Base-by-base conservation (phyloP, 2,329 filamentous ascomycete species). In the Arachnomyces sp. region DNA sequence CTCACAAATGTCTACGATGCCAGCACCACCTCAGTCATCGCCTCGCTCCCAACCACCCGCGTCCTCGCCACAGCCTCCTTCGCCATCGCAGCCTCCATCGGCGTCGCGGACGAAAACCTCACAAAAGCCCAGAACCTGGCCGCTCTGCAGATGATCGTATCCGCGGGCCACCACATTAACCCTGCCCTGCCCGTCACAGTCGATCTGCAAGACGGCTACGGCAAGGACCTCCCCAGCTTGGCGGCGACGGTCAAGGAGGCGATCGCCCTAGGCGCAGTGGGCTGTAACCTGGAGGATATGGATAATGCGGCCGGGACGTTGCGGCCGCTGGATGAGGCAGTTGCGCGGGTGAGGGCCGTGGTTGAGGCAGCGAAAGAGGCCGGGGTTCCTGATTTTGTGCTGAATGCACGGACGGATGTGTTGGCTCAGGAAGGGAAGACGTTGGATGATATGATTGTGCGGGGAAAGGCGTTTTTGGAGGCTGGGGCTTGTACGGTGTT, bases 151-250 rank as follows among this genome's bases (percentile, higher is more conserved):
- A 54, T 54, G 9, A 61, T 78, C 30, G 66, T 66, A 0, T 55
- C 58, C 2, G 52, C 70, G 2, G 66, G 63, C 7, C 52, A 51
- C 12, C 48, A 57, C 6, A 56, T 61, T 18, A 55, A 60, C 2
- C 53, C 72, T 1, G 28, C 7, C 15, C n/a, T 44, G 9, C 74
- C 75, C 0, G 54, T 78, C 0, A 72, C 68, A 0, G 71, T 67
- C 3, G 75, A 78, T 49, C 52, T 77, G 2, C 73, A 77, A 51
- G 75, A 78, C 47, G 74, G 74, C 0, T 78, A 76, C 44, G 68
- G 67, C 3, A 52, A 63, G 3, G 21, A 25, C 21, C 21, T 25
- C 21, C 21, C 21, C 21, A 48, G 52, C 5, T 62, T 77, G 2
- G 65, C 56, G 2, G 60, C 66, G 2, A 66, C 60, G 0, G 57